Evolutionary conservation across 2,329 filamentous ascomycete genomes (phyloP).

Genomic region (Fusarium chaquense): DNA sequence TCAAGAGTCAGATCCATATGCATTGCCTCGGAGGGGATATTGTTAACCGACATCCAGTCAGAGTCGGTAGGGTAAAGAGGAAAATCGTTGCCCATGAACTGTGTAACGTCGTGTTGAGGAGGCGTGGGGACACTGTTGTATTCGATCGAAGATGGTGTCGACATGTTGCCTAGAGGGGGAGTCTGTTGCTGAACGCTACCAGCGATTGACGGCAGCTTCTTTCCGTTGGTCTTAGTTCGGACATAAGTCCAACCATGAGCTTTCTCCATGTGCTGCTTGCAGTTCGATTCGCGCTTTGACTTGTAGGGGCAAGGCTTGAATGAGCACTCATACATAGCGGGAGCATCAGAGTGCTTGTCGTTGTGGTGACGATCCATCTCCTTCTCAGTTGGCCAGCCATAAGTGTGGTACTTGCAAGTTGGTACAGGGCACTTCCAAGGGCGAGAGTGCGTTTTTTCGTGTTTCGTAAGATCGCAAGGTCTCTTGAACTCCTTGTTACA

Average conservation of each 20-base stretch:
- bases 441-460: constrained; percentile 96
- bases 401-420: constrained; percentile 88
- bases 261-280: constrained; percentile 99
- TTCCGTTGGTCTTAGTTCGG: constrained; percentile 91
- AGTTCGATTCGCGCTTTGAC: constrained; percentile 95
- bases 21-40: constrained; percentile 51
- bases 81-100: constrained; percentile 57
- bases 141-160: constrained; percentile 69
- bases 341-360: constrained; percentile 89
- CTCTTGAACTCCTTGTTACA: constrained; percentile 96
- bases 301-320: constrained; percentile 90
- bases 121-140: constrained; percentile 69
- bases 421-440: constrained; percentile 91
- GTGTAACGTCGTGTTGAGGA: constrained; percentile 60
- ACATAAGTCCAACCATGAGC: constrained; percentile 91
- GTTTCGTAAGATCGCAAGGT: constrained; percentile 97
- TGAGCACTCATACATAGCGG: constrained; percentile 84
- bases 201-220: constrained; percentile 63
- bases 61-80: constrained; percentile 62
- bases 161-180: constrained; percentile 71
- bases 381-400: constrained; percentile 97
- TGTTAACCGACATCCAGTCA: constrained; percentile 58
- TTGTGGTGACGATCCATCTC: constrained; percentile 96
- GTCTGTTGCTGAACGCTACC: constrained; percentile 64
- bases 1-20: constrained; percentile 57